Conservation (phyloP, 495 filamentous ascomycete genomes). For the Collariella sp. region DNA sequence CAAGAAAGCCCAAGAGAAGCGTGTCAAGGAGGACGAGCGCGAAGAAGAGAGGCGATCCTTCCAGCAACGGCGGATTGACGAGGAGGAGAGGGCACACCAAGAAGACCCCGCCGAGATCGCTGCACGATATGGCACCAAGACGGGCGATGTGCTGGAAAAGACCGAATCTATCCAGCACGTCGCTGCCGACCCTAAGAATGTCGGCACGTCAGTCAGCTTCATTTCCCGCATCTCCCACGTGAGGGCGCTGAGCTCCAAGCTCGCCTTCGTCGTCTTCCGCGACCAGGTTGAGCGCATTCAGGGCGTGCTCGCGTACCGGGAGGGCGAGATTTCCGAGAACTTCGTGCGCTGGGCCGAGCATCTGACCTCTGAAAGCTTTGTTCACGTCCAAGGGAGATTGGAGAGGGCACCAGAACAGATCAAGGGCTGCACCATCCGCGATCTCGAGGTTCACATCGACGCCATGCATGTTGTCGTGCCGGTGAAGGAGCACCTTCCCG, state of each 20-base stretch:
- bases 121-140: slow-evolving; percentile 49
- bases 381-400: slow-evolving; percentile 67
- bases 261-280: slow-evolving; percentile 81
- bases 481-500: slow-evolving; percentile 59
- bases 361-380: slow-evolving; percentile 69
- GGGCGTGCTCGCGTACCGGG: slow-evolving; percentile 56
- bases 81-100: slow-evolving; percentile 35
- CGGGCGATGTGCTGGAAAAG: slow-evolving; percentile 27
- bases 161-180: slow-evolving; percentile 15
- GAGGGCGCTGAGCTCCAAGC: slow-evolving; percentile 72
- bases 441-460: slow-evolving; percentile 71
- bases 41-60: slow-evolving; percentile 46
- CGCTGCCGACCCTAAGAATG: slow-evolving; percentile 26
- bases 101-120: slow-evolving; percentile 48
- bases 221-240: slow-evolving; percentile 80
- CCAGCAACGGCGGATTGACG: slow-evolving; percentile 39
- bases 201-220: slow-evolving; percentile 64
- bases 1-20: slow-evolving; percentile 38
- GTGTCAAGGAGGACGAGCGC: slow-evolving; percentile 39
- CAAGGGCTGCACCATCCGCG: slow-evolving; percentile 65
- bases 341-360: slow-evolving; percentile 86
- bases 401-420: slow-evolving; percentile 68
- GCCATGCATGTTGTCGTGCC: slow-evolving; percentile 59
- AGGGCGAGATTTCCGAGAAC: slow-evolving; percentile 53
- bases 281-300: slow-evolving; percentile 78